Conservation (phyloP, 805 yeast genomes). For the Candida odintsovae region DNA sequence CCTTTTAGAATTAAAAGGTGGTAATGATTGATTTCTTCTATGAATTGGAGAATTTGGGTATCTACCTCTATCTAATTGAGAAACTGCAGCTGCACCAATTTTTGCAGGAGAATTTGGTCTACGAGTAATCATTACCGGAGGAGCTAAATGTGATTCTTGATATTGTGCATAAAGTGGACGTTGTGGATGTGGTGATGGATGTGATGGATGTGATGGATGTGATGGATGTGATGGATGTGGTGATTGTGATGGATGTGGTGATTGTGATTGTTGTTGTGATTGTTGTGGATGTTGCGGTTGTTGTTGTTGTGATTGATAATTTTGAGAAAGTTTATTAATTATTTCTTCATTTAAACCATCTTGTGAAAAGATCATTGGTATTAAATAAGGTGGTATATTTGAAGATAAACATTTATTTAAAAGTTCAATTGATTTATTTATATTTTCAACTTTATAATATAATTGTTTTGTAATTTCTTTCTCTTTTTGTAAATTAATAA, state of each 20-base stretch:
- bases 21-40: constrained; percentile 35
- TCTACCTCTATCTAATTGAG: constrained; percentile 31
- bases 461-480: constrained; percentile 84
- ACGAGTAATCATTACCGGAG: constrained; percentile 15
- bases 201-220: constrained; percentile 2
- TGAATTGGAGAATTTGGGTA: constrained; percentile 26
- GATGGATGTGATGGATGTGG: background rate
- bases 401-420: constrained; percentile 53
- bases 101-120: constrained; percentile 63
- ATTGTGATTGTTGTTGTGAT: background rate
- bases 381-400: constrained; percentile 57
- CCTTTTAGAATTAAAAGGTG: constrained; percentile 18
- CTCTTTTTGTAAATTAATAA: constrained; percentile 33
- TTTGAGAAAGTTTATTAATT: constrained; percentile 6
- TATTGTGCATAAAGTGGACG: constrained; percentile 1
- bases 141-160: constrained; percentile 11
- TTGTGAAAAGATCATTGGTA: constrained; percentile 52
- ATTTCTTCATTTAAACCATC: constrained; percentile 21
- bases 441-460: constrained; percentile 58
- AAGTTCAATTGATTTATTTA: constrained; percentile 54
- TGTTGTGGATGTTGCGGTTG: constrained; percentile 4
- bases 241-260: background rate
- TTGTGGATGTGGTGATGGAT: constrained; percentile 2
- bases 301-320: constrained; percentile 4
- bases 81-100: constrained; percentile 69